phyloP scores from a whole-genome alignment of 768 basidiomycete genomes.

The Amanita phalloides region DNA sequence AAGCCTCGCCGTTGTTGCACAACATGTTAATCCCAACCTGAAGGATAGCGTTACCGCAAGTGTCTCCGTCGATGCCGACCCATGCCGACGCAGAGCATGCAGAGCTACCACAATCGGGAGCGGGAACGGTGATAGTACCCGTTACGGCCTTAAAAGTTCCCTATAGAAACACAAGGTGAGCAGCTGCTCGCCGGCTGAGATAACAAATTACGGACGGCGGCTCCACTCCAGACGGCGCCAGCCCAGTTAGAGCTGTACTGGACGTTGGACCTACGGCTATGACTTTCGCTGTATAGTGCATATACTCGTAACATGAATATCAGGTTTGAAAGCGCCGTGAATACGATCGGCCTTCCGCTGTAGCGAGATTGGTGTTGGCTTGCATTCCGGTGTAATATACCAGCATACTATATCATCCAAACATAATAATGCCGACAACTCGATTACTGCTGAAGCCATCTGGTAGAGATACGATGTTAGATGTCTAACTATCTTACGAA shows the following conservation, averaged over 20 bases:
- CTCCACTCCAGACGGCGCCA: constrained; percentile 19
- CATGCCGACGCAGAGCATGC: constrained; percentile 21
- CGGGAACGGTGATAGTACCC: constrained; percentile 23
- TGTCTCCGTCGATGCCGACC: constrained; percentile 27
- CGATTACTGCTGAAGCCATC: background rate
- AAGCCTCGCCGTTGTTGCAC: background rate
- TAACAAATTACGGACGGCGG: constrained; percentile 9
- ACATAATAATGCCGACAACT: background rate
- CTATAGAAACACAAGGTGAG: background rate
- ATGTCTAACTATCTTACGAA: background rate
- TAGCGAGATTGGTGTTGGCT: background rate
- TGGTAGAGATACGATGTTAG: background rate
- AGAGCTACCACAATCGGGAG: constrained; percentile 9
- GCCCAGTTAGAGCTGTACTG: constrained; percentile 25
- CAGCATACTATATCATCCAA: background rate
- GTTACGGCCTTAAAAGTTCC: constrained; percentile 13
- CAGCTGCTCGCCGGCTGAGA: no score
- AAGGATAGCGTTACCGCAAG: constrained; percentile 22
- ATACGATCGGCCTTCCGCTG: background rate
- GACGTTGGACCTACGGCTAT: constrained; percentile 7
- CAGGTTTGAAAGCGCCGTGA: background rate
- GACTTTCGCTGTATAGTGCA: background rate
- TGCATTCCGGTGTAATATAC: no score
- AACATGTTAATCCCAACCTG: constrained; percentile 25
- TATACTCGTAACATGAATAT: no score